A percentile compares a stretch with the other conserved stretches of the same genome.
phyloP scores from a whole-genome alignment of 371 early-diverging fungal species.

The Mucor indicus region DNA sequence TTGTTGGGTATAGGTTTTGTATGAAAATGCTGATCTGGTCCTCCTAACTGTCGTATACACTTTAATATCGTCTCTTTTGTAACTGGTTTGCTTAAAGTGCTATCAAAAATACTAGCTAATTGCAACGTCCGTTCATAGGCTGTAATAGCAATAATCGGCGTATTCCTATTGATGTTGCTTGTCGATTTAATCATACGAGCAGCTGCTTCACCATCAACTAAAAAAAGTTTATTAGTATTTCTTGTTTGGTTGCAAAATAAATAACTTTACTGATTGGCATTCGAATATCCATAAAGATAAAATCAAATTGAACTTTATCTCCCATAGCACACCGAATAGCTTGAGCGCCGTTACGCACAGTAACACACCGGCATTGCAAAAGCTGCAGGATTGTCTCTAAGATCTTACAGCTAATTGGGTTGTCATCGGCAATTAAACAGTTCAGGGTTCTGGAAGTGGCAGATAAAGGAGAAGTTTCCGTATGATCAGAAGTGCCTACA shows the following conservation, averaged over 20 bases:
- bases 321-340: constrained; percentile 88
- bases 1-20: too few species aligned
- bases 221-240: not conserved
- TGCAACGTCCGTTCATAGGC: constrained; percentile 65
- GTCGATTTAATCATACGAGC: constrained; percentile 94
- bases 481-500: constrained; percentile 10
- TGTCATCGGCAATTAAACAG: constrained; percentile 85
- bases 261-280: constrained; percentile 79
- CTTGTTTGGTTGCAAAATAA: not conserved
- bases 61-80: constrained; percentile 52
- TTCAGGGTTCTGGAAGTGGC: constrained; percentile 25
- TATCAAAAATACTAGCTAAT: constrained; percentile 64
- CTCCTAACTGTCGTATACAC: not conserved
- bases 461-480: not conserved
- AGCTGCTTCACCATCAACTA: constrained; percentile 89
- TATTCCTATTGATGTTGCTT: constrained; percentile 71
- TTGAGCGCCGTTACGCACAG: constrained; percentile 88
- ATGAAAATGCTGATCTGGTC: too few species aligned
- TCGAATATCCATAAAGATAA: constrained; percentile 91
- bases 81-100: constrained; percentile 72
- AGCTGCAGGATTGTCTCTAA: constrained; percentile 78
- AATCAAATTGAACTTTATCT: constrained; percentile 76
- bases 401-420: constrained; percentile 85
- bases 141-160: constrained; percentile 74
- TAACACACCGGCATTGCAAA: constrained; percentile 74